Evolutionary conservation across 2,329 filamentous ascomycete species (phyloP), one percentile per base, ranked within the genome.

Genomic region (Sclerotiophoma versabilis): DNA sequence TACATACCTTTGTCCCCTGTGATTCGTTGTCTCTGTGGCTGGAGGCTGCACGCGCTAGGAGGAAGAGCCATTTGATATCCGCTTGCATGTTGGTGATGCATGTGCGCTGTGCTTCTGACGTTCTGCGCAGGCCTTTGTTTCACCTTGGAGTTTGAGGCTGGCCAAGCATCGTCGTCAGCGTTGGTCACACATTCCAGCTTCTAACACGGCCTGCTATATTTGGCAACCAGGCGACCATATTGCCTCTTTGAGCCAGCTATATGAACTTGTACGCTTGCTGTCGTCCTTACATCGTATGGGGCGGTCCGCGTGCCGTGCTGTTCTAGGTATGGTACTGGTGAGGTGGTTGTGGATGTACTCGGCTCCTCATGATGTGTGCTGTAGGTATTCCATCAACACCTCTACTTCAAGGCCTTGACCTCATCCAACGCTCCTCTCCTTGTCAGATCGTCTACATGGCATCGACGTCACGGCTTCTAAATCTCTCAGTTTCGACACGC

Each of bases 1-100:
- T 64, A 79, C 76, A 79, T 74, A 71, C 58, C 54, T 59, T 62
- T 29, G 33, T 39, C 32, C 30, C 17, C 15, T 25, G 41, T 34
- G 29, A 41, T 19, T 32, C 33, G 25, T 45, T 34, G 33, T 49
- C 23, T 39, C 19, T 15, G n/a, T 34, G 27, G 29, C 22, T 44
- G 26, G 19, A 26, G n/a, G 7, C 1, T 17, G 19, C 12, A 25
- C 15, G 15, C 37, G 17, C 14, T 14, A 23, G 12, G 6, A 30
- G 10, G 11, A n/a, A 25, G n/a, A 2, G 12, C n/a, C 14, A 3
- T 25, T 20, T 9, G 14, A 10, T 6, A 2, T 14, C 12, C 9
- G 19, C n/a, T 50, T 6, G 15, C 15, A 7, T n/a, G 17, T 26
- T 11, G 23, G 14, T 42, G n/a, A 11, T 33, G 10, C 19, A 19